Conservation (phyloP, 768 basidiomycete genomes). For the Boletellus emodensis region DNA sequence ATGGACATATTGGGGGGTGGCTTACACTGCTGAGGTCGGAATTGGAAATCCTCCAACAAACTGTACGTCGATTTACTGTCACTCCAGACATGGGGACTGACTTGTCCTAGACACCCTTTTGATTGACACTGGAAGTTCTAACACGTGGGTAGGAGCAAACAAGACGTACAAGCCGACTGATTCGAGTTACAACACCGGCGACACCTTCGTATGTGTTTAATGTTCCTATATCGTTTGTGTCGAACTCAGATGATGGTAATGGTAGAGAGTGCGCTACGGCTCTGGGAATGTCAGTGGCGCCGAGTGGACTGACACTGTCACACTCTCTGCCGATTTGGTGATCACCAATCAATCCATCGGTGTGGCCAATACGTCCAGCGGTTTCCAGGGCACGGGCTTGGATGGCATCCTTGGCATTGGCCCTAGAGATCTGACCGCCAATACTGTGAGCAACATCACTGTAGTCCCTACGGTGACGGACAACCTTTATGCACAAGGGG, state of each 20-base stretch:
- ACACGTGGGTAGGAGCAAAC: constrained; percentile 27
- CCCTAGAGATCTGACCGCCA: not conserved
- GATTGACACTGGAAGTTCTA: constrained; percentile 29
- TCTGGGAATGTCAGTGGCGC: constrained; percentile 3
- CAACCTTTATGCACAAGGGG: constrained; percentile 29
- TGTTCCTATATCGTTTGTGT: too few relatives aligned
- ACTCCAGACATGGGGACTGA: not conserved
- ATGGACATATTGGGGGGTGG: too few relatives aligned
- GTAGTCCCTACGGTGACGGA: constrained; percentile 32
- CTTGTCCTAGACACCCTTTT: constrained; percentile 19
- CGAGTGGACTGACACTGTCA: constrained; percentile 4
- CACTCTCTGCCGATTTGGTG: not conserved
- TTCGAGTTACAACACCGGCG: constrained; percentile 12
- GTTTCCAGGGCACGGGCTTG: not conserved
- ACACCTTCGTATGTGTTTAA: constrained; percentile 9
- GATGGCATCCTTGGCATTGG: constrained; percentile 3
- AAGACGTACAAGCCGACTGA: constrained; percentile 8
- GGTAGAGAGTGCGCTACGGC: not conserved
- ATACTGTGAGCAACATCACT: not conserved
- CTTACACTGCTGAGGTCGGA: constrained; percentile 27
- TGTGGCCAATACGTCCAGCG: not conserved
- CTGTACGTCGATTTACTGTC: constrained; percentile 11
- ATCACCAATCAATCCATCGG: constrained; percentile 1
- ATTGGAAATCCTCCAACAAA: constrained; percentile 20
- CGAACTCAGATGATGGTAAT: not conserved